Percentiles rank a stretch among this genome's conserved stretches.
Conservation (phyloP, 805 yeast species). For the Lipomyces yamadae region DNA sequence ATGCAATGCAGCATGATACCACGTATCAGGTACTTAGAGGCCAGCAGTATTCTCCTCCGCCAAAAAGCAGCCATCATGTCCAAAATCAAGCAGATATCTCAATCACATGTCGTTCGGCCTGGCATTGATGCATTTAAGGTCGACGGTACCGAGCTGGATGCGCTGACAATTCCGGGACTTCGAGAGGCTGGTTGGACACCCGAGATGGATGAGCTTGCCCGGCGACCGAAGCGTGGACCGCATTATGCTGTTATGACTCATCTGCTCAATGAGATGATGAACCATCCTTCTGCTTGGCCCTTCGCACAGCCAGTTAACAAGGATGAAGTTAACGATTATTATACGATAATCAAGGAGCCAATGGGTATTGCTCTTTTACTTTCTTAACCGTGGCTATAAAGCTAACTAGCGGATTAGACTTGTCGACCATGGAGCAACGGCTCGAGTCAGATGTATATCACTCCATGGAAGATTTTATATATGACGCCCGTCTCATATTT, state of each 20-base stretch:
- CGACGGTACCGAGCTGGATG: constrained; percentile 57
- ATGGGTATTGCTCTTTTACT: constrained; percentile 60
- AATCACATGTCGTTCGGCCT: constrained; percentile 77
- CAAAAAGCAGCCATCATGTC: constrained; percentile 91
- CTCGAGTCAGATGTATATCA: constrained; percentile 90
- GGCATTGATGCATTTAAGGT: constrained; percentile 77
- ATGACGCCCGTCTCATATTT: constrained; percentile 84
- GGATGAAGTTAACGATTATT: constrained; percentile 93
- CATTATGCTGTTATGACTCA: constrained; percentile 94
- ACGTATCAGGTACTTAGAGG: constrained; percentile 82
- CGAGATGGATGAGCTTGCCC: constrained; percentile 96
- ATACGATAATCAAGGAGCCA: constrained; percentile 95
- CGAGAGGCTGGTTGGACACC: constrained; percentile 97
- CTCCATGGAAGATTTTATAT: constrained; percentile 85
- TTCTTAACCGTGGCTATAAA: neutral
- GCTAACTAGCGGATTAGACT: constrained; percentile 44
- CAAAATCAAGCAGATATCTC: constrained; percentile 78
- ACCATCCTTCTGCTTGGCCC: constrained; percentile 98
- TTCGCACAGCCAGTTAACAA: constrained; percentile 89
- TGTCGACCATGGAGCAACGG: constrained; percentile 92
- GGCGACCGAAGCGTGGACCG: constrained; percentile 91
- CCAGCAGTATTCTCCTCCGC: constrained; percentile 77
- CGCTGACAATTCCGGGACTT: constrained; percentile 85
- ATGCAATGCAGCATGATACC: constrained; percentile 98
- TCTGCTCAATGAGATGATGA: constrained; percentile 82